These are phyloP conservation scores for Fraxinus dipetala DNA, from an alignment of 305 asterid species.

Conservation along the genomic window DNA sequence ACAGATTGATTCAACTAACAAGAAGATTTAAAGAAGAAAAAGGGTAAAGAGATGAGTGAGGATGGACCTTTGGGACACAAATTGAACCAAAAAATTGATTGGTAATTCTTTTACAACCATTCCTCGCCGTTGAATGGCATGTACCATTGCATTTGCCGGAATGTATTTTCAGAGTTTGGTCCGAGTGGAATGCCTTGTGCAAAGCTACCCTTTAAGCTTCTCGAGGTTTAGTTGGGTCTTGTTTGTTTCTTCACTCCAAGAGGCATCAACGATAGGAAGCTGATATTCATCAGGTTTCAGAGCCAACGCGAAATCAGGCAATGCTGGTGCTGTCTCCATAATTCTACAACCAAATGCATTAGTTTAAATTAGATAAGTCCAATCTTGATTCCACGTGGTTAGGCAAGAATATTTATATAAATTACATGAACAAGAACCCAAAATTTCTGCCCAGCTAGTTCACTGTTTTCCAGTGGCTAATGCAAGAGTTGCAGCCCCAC, in stretches of 20 bases:
- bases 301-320: slow-evolving; percentile 89
- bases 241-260: slow-evolving; percentile 62
- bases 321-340: slow-evolving; percentile 92
- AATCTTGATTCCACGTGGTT: not conserved
- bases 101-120: not conserved
- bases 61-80: slow-evolving; percentile 16
- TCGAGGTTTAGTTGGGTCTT: slow-evolving; percentile 24
- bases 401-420: not conserved
- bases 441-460: not conserved
- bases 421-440: not conserved
- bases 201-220: slow-evolving; percentile 31
- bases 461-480: not conserved
- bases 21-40: not conserved
- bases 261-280: slow-evolving; percentile 65
- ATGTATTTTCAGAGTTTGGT: slow-evolving; percentile 25
- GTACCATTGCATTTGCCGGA: not conserved
- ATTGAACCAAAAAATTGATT: not conserved
- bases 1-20: slow-evolving; percentile 1
- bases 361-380: slow-evolving; percentile 6
- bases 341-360: slow-evolving; percentile 46
- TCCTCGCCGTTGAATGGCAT: not conserved
- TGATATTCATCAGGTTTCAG: slow-evolving; percentile 91
- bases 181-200: not conserved
- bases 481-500: not conserved
- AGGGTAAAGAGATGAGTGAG: slow-evolving; percentile 6